Conservation (phyloP, 2,329 filamentous ascomycete species). For the Knoxdaviesia capensis region DNA sequence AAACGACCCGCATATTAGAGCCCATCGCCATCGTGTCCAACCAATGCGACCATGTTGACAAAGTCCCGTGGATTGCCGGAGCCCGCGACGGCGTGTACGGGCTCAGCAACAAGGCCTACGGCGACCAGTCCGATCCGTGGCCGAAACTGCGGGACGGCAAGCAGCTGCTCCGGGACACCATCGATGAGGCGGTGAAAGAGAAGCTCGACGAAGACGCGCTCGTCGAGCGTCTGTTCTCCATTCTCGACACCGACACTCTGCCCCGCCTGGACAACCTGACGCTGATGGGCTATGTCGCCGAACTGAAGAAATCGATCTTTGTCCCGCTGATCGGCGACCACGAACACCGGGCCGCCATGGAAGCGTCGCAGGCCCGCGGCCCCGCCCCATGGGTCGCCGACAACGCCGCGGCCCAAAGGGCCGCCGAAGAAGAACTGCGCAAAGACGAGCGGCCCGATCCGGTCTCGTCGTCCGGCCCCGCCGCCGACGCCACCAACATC, state of each 20-base stretch:
- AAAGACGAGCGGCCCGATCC: constrained; percentile 18
- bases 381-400: background rate
- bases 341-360: constrained; percentile 22
- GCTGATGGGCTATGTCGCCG: constrained; percentile 30
- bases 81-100: constrained; percentile 31
- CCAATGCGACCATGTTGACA: constrained; percentile 27
- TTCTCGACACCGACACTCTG: constrained; percentile 38
- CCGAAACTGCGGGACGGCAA: constrained; percentile 38
- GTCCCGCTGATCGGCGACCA: constrained; percentile 35
- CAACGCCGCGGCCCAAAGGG: constrained; percentile 2
- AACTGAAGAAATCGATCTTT: constrained; percentile 39
- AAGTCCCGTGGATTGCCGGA: constrained; percentile 38
- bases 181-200: constrained; percentile 18
- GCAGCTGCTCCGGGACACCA: constrained; percentile 19
- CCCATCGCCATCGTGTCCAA: constrained; percentile 43
- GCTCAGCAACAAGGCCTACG: constrained; percentile 41
- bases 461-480: constrained; percentile 6
- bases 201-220: constrained; percentile 24
- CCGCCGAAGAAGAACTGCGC: constrained; percentile 17
- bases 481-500: constrained; percentile 9
- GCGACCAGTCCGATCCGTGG: constrained; percentile 28
- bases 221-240: constrained; percentile 26
- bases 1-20: constrained; percentile 12
- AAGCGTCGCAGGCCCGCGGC: constrained; percentile 17
- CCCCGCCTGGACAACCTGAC: constrained; percentile 19